These are phyloP conservation scores for Prunella vulgaris DNA, from an alignment of 257 asterid genomes.

Conservation along the genomic window DNA sequence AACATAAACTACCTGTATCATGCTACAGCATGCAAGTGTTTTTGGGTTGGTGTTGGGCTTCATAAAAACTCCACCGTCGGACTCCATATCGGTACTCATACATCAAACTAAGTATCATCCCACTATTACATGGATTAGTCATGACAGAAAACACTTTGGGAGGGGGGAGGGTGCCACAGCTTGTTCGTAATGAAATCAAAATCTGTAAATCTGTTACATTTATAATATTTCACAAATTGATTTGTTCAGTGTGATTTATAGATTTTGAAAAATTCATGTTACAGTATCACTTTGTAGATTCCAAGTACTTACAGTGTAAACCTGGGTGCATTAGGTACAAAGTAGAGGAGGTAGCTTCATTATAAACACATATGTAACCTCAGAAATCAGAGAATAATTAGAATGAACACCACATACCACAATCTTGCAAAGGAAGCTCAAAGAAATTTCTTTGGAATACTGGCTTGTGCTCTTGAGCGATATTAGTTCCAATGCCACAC, in stretches of 20 bases:
- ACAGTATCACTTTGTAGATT: too few relatives aligned
- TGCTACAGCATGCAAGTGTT: not conserved
- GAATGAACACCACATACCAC: constrained; percentile 47
- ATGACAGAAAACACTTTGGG: not conserved
- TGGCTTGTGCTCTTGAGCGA: constrained; percentile 69
- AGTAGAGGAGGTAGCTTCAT: not conserved
- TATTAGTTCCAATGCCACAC: constrained; percentile 49
- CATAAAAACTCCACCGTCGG: not conserved
- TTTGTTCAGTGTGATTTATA: not conserved
- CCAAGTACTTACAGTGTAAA: not conserved
- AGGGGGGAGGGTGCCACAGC: too few relatives aligned
- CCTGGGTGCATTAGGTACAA: not conserved
- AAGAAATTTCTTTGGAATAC: constrained; percentile 50
- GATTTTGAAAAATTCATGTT: too few relatives aligned
- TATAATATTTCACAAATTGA: not conserved
- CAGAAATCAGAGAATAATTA: not conserved
- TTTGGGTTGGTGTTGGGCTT: not conserved
- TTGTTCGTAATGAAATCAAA: too few relatives aligned
- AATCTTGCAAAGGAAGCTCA: constrained; percentile 72
- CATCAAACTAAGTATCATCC: not conserved
- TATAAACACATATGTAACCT: not conserved
- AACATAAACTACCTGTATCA: not conserved
- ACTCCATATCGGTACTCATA: not conserved
- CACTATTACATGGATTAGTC: not conserved
- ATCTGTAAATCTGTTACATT: not conserved